Evolutionary conservation across 148 eudicot species (phyloP).

Genomic region (Rhododendron ferrugineum): DNA sequence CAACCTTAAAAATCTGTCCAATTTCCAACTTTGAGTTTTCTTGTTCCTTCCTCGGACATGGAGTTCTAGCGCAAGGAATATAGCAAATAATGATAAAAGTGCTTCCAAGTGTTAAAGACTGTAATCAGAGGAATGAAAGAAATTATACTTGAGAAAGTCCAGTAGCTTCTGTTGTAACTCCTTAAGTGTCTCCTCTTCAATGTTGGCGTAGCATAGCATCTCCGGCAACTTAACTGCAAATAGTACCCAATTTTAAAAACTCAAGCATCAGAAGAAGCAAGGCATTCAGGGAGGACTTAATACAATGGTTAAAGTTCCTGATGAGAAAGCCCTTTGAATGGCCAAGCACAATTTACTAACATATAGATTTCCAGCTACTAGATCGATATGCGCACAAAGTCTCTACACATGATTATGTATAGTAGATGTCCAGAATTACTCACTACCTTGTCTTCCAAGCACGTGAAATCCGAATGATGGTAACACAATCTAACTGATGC

Average conservation of each 20-base stretch:
- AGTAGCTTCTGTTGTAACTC: constrained; percentile 62
- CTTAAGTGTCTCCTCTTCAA: constrained; percentile 65
- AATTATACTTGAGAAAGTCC: constrained; percentile 67
- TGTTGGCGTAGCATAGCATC: constrained; percentile 47
- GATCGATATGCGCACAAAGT: neutral
- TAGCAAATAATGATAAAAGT: neutral
- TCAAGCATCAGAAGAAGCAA: neutral
- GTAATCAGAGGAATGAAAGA: neutral
- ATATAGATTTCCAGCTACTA: neutral
- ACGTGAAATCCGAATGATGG: neutral
- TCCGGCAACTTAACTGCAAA: constrained; percentile 83
- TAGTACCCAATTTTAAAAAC: neutral
- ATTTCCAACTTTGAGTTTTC: neutral
- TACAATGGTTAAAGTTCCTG: neutral
- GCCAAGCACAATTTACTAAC: neutral
- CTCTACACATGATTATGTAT: neutral
- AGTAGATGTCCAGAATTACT: neutral
- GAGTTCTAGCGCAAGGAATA: neutral
- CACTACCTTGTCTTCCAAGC: neutral
- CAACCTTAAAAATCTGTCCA: neutral
- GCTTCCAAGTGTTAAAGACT: neutral
- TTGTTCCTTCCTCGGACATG: neutral
- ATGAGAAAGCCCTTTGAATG: neutral
- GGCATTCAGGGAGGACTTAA: neutral
- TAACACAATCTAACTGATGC: neutral